A percentile compares a stretch with the other conserved stretches of the same genome.
These are phyloP conservation scores for Fusarium clavum DNA, from an alignment of 2,329 filamentous ascomycete species.

Conservation along the genomic window DNA sequence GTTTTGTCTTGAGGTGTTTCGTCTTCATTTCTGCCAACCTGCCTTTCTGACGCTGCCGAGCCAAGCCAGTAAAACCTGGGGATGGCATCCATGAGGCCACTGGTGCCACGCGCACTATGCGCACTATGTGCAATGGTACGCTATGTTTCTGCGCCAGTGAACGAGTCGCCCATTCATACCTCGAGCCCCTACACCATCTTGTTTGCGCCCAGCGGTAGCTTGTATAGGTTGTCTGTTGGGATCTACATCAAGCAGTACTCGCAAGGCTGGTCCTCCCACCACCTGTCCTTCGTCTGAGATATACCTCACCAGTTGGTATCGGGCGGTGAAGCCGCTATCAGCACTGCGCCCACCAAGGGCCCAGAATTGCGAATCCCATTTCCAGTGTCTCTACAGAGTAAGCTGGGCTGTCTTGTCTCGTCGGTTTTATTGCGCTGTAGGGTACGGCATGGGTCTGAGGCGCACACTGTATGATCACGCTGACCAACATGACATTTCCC, in stretches of 20 bases:
- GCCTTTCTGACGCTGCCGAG: slow-evolving; percentile 13
- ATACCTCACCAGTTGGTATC: slow-evolving; percentile 39
- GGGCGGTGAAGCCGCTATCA: slow-evolving; percentile 44
- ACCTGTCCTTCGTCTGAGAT: neutral
- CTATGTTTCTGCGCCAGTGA: slow-evolving; percentile 22
- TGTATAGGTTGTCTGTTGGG: slow-evolving; percentile 36
- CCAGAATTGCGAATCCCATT: slow-evolving; percentile 38
- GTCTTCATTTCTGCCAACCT: slow-evolving; percentile 4
- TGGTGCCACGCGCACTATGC: slow-evolving; percentile 46
- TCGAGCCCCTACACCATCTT: slow-evolving; percentile 43
- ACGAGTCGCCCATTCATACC: slow-evolving; percentile 40
- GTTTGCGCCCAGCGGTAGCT: slow-evolving; percentile 23
- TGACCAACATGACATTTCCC: slow-evolving; percentile 46
- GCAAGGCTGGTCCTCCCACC: slow-evolving; percentile 23
- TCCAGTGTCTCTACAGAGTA: slow-evolving; percentile 23
- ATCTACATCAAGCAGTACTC: slow-evolving; percentile 41
- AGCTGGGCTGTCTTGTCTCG: slow-evolving; percentile 10
- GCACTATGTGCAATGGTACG: slow-evolving; percentile 33
- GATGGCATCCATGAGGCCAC: slow-evolving; percentile 38
- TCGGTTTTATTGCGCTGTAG: neutral
- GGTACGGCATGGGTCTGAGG: slow-evolving; percentile 20
- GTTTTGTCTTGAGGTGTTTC: slow-evolving; percentile 13
- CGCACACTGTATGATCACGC: slow-evolving; percentile 44
- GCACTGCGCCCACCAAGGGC: slow-evolving; percentile 32
- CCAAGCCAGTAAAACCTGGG: slow-evolving; percentile 40